phyloP scores from a whole-genome alignment of 2,329 filamentous ascomycete genomes.

The Colletotrichum cuscutae region DNA sequence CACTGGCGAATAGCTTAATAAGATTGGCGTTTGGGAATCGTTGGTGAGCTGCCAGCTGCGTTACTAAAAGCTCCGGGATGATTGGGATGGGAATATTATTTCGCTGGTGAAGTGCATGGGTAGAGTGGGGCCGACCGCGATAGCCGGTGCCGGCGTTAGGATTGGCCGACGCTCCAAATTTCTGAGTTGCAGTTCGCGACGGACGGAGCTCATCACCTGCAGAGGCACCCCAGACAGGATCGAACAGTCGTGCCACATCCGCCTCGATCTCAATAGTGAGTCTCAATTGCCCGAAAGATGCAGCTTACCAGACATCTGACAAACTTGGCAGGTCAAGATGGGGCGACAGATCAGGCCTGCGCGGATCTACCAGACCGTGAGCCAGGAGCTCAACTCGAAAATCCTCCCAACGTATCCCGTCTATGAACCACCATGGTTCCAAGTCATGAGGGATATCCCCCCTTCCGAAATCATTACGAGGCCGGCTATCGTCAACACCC shows the following conservation, averaged over 20 bases:
- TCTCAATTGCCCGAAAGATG: not conserved
- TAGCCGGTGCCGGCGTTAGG: constrained; percentile 30
- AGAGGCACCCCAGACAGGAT: not conserved
- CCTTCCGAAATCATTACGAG: constrained; percentile 69
- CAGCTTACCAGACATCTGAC: not conserved
- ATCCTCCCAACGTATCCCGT: constrained; percentile 47
- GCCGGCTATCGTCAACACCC: constrained; percentile 60
- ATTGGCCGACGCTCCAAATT: constrained; percentile 37
- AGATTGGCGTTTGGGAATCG: not conserved
- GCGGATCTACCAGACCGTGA: constrained; percentile 58
- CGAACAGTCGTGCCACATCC: not conserved
- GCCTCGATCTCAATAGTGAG: not conserved
- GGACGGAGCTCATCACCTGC: not conserved
- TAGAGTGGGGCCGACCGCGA: constrained; percentile 20
- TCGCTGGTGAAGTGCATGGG: constrained; percentile 20
- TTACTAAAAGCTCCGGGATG: constrained; percentile 24
- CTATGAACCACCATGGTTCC: constrained; percentile 59
- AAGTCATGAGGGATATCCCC: constrained; percentile 62
- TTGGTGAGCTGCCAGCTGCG: constrained; percentile 18
- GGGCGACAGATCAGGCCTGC: constrained; percentile 58
- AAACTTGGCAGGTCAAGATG: constrained; percentile 42
- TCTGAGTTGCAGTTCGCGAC: constrained; percentile 23
- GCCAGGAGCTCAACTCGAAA: constrained; percentile 54
- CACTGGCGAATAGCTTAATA: not conserved
- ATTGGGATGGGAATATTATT: constrained; percentile 31